Conservation (phyloP, 1,284 basidiomycete species). For the Microbotryum silenes-acaulis region DNA sequence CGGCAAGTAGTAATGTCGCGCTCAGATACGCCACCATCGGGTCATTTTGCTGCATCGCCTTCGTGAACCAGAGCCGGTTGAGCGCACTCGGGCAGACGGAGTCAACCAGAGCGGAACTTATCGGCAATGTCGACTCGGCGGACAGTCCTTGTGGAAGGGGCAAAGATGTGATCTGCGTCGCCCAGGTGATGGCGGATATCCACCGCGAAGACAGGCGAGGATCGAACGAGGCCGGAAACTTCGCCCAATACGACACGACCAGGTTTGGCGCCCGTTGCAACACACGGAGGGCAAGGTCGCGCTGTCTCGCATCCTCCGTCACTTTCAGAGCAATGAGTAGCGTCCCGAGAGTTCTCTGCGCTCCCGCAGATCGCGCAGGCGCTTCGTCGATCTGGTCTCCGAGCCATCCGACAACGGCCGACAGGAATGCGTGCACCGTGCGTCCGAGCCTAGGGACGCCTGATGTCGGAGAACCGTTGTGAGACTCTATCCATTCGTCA, state of each 20-base stretch:
- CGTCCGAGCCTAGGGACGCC: constrained; percentile 3
- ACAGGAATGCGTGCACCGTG: constrained; percentile 25
- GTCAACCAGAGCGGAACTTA: constrained; percentile 28
- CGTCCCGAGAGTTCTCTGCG: constrained; percentile 21
- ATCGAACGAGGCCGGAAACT: constrained; percentile 28
- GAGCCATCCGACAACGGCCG: constrained; percentile 23
- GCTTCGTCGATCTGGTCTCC: constrained; percentile 28
- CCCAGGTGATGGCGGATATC: constrained; percentile 32
- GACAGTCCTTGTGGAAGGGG: background rate
- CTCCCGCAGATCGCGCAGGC: constrained; percentile 16
- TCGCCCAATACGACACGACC: constrained; percentile 25
- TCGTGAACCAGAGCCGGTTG: constrained; percentile 28
- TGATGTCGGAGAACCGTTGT: background rate
- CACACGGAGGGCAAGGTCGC: constrained; percentile 24
- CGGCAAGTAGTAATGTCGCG: constrained; percentile 28
- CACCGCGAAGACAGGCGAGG: constrained; percentile 28
- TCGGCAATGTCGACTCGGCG: background rate
- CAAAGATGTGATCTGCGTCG: constrained; percentile 25
- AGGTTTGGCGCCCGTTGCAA: constrained; percentile 22
- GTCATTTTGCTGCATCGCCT: constrained; percentile 29
- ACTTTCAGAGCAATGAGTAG: constrained; percentile 24
- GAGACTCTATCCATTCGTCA: background rate
- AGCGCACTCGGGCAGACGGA: constrained; percentile 45
- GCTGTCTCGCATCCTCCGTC: constrained; percentile 25
- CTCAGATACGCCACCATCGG: constrained; percentile 31